A percentile compares a stretch with the other conserved stretches of the same genome.
These are phyloP conservation scores for Sesbania bispinosa DNA, from an alignment of 306 rosid species.

Conservation along the genomic window DNA sequence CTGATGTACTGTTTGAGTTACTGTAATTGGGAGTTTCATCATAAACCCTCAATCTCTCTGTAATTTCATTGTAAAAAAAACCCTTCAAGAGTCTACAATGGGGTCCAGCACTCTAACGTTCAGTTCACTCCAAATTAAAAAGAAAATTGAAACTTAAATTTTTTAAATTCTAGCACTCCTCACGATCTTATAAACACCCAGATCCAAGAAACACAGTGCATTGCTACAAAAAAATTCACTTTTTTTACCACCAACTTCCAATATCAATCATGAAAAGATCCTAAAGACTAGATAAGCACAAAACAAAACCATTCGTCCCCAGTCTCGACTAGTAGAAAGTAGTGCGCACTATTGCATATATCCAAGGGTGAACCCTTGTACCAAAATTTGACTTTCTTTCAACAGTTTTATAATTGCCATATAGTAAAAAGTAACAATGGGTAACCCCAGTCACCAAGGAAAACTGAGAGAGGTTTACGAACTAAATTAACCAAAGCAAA, in stretches of 20 bases:
- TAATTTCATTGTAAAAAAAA: background rate
- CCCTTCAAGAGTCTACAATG: slow-evolving; percentile 2
- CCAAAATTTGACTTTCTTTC: too few species aligned
- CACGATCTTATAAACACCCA: background rate
- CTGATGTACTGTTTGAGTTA: too few species aligned
- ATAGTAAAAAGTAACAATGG: too few species aligned
- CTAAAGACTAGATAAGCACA: background rate
- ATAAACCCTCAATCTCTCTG: background rate
- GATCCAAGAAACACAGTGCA: background rate
- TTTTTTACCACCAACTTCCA: background rate
- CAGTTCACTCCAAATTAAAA: background rate
- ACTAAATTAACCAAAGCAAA: background rate
- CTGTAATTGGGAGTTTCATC: too few species aligned
- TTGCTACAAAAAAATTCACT: background rate
- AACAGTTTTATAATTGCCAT: too few species aligned
- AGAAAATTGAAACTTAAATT: background rate
- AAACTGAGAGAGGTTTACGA: background rate
- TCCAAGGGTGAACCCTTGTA: too few species aligned
- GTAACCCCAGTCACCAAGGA: too few species aligned
- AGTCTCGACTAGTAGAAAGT: background rate
- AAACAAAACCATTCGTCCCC: slow-evolving; percentile 11
- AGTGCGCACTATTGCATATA: too few species aligned
- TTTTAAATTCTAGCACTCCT: background rate
- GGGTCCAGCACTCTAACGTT: background rate
- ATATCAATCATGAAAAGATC: background rate